Conservation (phyloP, 2,329 filamentous ascomycete genomes). For the Trichoderma arundinaceum region DNA sequence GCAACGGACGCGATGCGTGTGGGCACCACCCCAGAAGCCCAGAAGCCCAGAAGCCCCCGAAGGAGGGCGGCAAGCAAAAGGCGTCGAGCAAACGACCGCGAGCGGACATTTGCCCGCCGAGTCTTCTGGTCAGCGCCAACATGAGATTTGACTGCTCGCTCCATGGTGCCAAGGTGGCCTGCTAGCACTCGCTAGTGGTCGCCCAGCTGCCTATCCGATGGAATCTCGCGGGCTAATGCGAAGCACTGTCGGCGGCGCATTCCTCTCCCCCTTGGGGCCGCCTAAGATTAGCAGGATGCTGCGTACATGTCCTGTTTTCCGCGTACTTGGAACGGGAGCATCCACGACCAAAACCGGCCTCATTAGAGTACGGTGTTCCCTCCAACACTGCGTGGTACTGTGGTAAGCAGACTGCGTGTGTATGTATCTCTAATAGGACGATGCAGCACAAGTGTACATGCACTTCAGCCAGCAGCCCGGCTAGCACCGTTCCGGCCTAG, state of each 20-base stretch:
- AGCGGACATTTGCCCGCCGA: background rate
- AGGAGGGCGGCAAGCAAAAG: constrained; percentile 11
- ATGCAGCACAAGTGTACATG: background rate
- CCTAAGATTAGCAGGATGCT: background rate
- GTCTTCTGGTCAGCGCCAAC: background rate
- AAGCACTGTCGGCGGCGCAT: constrained; percentile 10
- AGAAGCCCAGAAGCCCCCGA: constrained; percentile 8
- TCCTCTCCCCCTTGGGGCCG: too few species aligned
- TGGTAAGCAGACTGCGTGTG: too few species aligned
- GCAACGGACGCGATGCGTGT: constrained; percentile 15
- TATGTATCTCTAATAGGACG: background rate
- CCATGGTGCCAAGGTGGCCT: background rate
- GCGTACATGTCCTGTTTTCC: background rate
- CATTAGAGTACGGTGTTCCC: too few species aligned
- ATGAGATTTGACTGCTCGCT: background rate
- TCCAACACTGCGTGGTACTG: background rate
- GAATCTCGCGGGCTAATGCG: constrained; percentile 8
- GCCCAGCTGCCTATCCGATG: background rate
- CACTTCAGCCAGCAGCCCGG: background rate
- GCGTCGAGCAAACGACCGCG: background rate
- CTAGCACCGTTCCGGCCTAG: constrained; percentile 15
- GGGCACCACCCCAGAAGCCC: constrained; percentile 18
- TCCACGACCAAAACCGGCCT: too few species aligned
- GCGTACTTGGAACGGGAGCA: background rate
- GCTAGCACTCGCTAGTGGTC: background rate